phyloP scores from a whole-genome alignment of 2,329 filamentous ascomycete species.

The Magnaporthiopsis rhizophila region DNA sequence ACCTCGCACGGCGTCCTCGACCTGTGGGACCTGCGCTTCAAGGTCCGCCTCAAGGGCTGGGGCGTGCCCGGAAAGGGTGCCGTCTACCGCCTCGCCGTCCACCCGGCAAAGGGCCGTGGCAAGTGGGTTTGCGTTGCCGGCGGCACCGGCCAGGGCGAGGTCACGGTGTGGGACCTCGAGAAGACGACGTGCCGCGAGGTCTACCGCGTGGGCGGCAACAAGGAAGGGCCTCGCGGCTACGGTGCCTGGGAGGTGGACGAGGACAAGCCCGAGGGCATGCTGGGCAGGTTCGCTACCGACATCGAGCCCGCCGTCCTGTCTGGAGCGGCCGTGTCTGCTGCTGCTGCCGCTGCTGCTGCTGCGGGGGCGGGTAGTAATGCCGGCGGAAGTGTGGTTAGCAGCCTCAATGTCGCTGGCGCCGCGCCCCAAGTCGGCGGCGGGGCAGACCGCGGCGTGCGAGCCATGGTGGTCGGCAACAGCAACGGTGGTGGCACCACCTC shows the following conservation, averaged over 20 bases:
- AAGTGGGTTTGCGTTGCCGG: conserved; percentile 85
- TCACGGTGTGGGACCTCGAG: conserved; percentile 94
- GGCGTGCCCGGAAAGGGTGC: conserved; percentile 72
- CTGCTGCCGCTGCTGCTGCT: conserved; percentile 21
- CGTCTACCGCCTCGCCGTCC: conserved; percentile 71
- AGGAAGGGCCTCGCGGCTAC: conserved; percentile 58
- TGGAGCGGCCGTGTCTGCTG: not conserved
- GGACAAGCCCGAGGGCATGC: conserved; percentile 78
- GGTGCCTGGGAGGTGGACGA: conserved; percentile 86
- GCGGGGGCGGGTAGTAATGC: conserved; percentile 43
- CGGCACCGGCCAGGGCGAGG: conserved; percentile 77
- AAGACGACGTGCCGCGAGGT: conserved; percentile 83
- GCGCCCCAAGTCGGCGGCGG: conserved; percentile 24
- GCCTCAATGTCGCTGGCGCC: not conserved
- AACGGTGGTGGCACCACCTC: conserved; percentile 33
- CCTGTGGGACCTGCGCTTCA: conserved; percentile 96
- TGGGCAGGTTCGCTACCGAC: conserved; percentile 72
- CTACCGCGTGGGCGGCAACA: conserved; percentile 61
- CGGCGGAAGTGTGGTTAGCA: not conserved
- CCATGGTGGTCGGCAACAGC: conserved; percentile 56
- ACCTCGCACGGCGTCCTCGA: conserved; percentile 90
- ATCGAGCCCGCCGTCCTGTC: conserved; percentile 48
- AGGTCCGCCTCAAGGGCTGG: conserved; percentile 79
- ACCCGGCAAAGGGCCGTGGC: conserved; percentile 69
- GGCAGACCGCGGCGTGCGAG: conserved; percentile 61